These are phyloP conservation scores for Rosa multiflora DNA, from an alignment of 306 rosid species.

Conservation along the genomic window DNA sequence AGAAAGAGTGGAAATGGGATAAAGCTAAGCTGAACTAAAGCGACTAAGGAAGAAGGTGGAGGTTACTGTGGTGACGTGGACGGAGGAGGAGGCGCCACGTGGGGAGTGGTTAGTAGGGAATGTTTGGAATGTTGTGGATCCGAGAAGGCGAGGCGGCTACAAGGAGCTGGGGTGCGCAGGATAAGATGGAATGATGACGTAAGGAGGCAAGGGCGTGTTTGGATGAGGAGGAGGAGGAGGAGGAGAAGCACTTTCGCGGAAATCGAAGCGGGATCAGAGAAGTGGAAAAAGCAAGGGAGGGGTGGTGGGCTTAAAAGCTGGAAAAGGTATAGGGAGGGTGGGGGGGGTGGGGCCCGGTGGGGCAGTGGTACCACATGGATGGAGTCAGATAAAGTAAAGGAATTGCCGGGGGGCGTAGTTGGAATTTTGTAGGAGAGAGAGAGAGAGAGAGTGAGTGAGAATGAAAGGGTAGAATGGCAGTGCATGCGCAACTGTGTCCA, in stretches of 20 bases:
- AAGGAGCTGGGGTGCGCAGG: constrained; percentile 30
- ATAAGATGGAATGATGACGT: constrained; percentile 29
- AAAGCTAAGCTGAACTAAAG: constrained; percentile 9
- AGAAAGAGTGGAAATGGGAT: constrained; percentile 34
- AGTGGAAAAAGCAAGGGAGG: not conserved
- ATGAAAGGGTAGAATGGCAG: not conserved
- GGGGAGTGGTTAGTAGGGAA: constrained; percentile 9
- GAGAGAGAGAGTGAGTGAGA: too few species aligned
- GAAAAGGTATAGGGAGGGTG: constrained; percentile 27
- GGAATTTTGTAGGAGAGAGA: not conserved
- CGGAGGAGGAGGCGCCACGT: constrained; percentile 44
- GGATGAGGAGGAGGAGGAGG: not conserved
- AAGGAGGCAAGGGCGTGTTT: constrained; percentile 26
- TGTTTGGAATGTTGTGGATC: not conserved
- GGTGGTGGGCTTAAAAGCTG: constrained; percentile 14
- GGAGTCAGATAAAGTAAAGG: constrained; percentile 61
- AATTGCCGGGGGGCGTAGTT: constrained; percentile 3
- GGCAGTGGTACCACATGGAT: constrained; percentile 69
- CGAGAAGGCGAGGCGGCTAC: not conserved
- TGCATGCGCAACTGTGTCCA: not conserved
- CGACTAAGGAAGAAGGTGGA: constrained; percentile 1
- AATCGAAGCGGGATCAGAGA: constrained; percentile 53
- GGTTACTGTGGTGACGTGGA: constrained; percentile 45
- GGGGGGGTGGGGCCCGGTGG: constrained; percentile 45
- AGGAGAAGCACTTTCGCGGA: constrained; percentile 52